Percentiles rank a stretch among this genome's conserved stretches.
phyloP scores from a whole-genome alignment of 768 basidiomycete genomes.

The Lenzites betulinus region DNA sequence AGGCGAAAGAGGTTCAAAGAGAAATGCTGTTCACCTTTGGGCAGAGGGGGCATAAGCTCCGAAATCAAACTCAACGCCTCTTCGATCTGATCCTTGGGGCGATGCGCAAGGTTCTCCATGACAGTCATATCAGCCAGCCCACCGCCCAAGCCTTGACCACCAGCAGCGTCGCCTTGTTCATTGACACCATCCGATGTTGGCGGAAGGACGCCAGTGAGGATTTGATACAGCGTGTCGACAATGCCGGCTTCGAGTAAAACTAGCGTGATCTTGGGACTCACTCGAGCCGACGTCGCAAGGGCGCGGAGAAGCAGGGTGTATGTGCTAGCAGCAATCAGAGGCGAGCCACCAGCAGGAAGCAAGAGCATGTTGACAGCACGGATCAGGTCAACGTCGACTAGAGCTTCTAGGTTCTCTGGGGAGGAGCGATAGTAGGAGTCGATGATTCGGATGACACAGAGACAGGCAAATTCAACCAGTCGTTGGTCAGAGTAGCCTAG shows the following conservation, averaged over 20 bases:
- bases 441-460: conserved; percentile 92
- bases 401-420: conserved; percentile 81
- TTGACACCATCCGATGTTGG: conserved; percentile 54
- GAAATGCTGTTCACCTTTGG: conserved; percentile 63
- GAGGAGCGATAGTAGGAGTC: conserved; percentile 89
- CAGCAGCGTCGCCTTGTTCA: conserved; percentile 60
- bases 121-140: conserved; percentile 96
- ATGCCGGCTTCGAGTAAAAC: conserved; percentile 90
- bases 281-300: conserved; percentile 83
- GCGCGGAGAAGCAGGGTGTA: conserved; percentile 88
- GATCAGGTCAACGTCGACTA: conserved; percentile 80
- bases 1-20: not conserved
- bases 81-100: conserved; percentile 96
- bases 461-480: conserved; percentile 95
- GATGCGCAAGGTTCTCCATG: conserved; percentile 94
- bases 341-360: conserved; percentile 83
- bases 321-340: conserved; percentile 82
- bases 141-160: conserved; percentile 81
- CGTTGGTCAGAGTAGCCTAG: conserved; percentile 91
- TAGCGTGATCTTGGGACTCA: conserved; percentile 85
- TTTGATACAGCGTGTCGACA: conserved; percentile 90
- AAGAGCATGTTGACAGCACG: conserved; percentile 84
- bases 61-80: conserved; percentile 88
- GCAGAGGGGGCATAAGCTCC: conserved; percentile 90
- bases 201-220: conserved; percentile 91